Base-by-base conservation (phyloP, 2,329 filamentous ascomycete species). In the Lecanosticta acicola region DNA sequence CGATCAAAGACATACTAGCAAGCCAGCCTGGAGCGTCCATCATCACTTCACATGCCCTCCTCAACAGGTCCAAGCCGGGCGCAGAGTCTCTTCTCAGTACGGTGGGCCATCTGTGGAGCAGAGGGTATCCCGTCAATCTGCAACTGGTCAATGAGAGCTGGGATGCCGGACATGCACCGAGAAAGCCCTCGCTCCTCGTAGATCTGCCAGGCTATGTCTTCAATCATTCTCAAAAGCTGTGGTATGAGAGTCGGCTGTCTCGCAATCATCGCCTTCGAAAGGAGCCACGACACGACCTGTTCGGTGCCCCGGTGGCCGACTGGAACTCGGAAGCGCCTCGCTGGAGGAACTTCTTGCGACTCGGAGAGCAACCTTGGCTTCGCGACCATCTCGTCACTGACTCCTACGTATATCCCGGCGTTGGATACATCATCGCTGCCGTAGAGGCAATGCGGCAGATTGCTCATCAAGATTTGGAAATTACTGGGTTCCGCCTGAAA, bases 131-230 rank as follows among this genome's bases (percentile, higher is more conserved):
- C 1, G 14, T 49, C 33, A 37, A 49, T 18, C 17, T 21, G 11
- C 13, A 14, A 9, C 7, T 14, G 11, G 10, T 26, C 38, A 35
- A 35, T 17, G 33, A 35, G 7, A 35, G 33, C n/a, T 35, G 33
- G 33, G 16, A 17, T n/a, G 16, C n/a, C n/a, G 33, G 33, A 5
- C 33, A 35, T 14, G 16, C 7, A 35, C 5, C n/a, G 8, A 5
- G 5, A n/a, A n/a, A 7, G 8, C 33, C 7, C 5, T 35, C 33
- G 7, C 33, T 35, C 5, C 33, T 35, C 5, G 33, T 35, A 8
- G 46, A 54, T 14, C 32, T 54, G 21, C 51, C 51, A n/a, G 13
- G 16, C 4, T 54, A 54, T 33, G 17, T 37, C 7, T 54, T 42
- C 42, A 50, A 51, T 29, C 51, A 52, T 19, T 35, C 20, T 3